Evolutionary conservation across 352 stramenopile genomes (phyloP), one percentile per base, ranked within the genome.

Genomic region (Pythium phragmitis): DNA sequence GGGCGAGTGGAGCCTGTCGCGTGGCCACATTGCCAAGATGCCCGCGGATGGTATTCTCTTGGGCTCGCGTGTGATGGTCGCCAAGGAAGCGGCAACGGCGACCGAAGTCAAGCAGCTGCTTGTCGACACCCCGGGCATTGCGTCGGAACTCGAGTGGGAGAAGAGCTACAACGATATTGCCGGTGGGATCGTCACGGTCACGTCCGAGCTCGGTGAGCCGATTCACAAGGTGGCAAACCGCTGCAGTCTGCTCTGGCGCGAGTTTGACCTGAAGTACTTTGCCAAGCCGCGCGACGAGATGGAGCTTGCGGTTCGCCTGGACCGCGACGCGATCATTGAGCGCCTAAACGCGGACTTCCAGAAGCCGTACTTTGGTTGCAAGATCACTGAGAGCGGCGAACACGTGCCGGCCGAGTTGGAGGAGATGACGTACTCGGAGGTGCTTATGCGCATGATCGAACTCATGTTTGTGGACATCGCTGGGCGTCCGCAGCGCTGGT

Each of bases 221-320:
- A 94, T 96, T 37, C 87, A 95, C 76, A 90, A 92, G 42, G 75
- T 96, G 37, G 80, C 80, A 8, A 96, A 90, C 65, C 86, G 87
- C 33, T 82, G 88, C 56, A 77, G 67, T 52, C 17, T 91, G 48
- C 66, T 91, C 36, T 96, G 88, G 88, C 81, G 84, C 51, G 81
- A 94, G 55, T 92, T 95, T 41, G 88, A 96, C 62, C 73, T 87
- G 14, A 92, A 91, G 69, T 96, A 94, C 69, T 96, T 95, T 47
- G 81, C 73, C 4, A 82, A 89, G 47, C 74, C 84, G 19, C 80
- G 79, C 37, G 87, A 91, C 7, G 79, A 96, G 54, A 67, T 92
- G 26, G 82, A 80, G 51, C 60, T 82, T 3, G 79, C 84, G 3
- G 75, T 96, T 21, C 72, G 81, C 12, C 51, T 84, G 5, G 83